Base-by-base conservation (phyloP, 768 basidiomycete genomes). In the Xerocomellus amylosporus region DNA sequence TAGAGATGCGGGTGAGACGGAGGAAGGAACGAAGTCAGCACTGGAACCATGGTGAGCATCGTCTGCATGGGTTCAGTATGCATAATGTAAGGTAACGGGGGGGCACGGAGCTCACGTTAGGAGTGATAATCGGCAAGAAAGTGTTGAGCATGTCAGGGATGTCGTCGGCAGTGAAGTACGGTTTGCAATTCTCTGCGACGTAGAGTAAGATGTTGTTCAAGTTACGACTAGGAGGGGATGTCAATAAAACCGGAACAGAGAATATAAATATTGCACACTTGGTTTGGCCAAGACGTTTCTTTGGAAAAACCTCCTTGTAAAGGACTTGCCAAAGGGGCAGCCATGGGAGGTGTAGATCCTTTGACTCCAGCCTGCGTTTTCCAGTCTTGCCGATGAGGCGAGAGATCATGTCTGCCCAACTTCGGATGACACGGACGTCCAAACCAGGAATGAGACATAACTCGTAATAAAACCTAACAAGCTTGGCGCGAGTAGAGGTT, bases 321-420 rank as follows among this genome's bases (percentile, higher is more conserved):
- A 93, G 70, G 24, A 77, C 74, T 15, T 80, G 75, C 90, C 91
- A 93, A n/a, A 93, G 75, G 12, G 88, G 85, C 56, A 75, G 58
- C 90, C 90, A 93, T 2, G 82, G 75, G 4, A 93, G 81, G 58
- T 83, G 74, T 30, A 93, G 76, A 64, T 92, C 91, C 10, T 72
- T 61, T 20, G 77, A 58, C 55, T 90, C 84, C 41, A 93, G 79
- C 69, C 83, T 90, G 48, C 84, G 82, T 58, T 79, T 82, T 40
- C 87, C 84, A 8, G 81, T 75, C 72, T 87, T 90, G 37, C 80
- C 78, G 14, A 90, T 75, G 42, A 92, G 75, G 53, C 87, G 84
- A 43, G 84, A 79, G 59, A 91, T 76, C 82, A 88, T 88, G 62
- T 88, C 87, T 14, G 86, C 83, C 88, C 89, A 92, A 66, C 77